Evolutionary conservation across 2,329 filamentous ascomycete species (phyloP), one percentile per base, ranked within the genome.

Genomic region (Colletotrichum limetticola): DNA sequence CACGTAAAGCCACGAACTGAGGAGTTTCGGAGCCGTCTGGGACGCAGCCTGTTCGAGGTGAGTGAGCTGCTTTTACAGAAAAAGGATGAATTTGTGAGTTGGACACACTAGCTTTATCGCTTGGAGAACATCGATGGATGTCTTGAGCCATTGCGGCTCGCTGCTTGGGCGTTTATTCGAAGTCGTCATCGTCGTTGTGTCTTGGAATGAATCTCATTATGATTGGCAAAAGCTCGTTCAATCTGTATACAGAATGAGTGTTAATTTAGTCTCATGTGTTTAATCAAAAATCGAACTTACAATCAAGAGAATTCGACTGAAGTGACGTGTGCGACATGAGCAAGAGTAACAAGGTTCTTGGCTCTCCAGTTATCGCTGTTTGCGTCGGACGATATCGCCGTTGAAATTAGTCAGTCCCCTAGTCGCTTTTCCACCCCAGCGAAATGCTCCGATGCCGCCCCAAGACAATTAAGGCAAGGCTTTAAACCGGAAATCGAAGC

Each of bases 1-100:
- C 0, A 90, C 85, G 73, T 85, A 85, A 30, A 91, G 58, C 86
- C 89, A 91, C 62, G 85, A 80, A 37, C 71, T 72, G 56, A 80
- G 56, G 59, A 79, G 76, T 62, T 76, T 74, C 71, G 77, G 76
- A 60, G 71, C 75, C 62, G 67, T 76, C 55, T 71, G 55, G 3
- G 49, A 4, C 16, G 57, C 14, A 19, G 66, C 60, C 71, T 73
- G 6, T 26, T 55, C 19, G 2, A 4, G 12, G 4, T 24, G 16
- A 42, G 19, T 14, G 12, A 12, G 0, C 0, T 0, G 0, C 26
- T 11, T 19, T 14, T 5, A 58, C 12, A 26, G 6, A 8, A 11
- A 4, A 5, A 12, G 9, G 26, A 4, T 16, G 11, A 19, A 16
- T 1, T 1, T 11, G 19, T 9, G 42, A n/a, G 1, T 9, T 49